Base-by-base conservation (phyloP, 2,329 filamentous ascomycete species). In the Trichoderma pleuroti region DNA sequence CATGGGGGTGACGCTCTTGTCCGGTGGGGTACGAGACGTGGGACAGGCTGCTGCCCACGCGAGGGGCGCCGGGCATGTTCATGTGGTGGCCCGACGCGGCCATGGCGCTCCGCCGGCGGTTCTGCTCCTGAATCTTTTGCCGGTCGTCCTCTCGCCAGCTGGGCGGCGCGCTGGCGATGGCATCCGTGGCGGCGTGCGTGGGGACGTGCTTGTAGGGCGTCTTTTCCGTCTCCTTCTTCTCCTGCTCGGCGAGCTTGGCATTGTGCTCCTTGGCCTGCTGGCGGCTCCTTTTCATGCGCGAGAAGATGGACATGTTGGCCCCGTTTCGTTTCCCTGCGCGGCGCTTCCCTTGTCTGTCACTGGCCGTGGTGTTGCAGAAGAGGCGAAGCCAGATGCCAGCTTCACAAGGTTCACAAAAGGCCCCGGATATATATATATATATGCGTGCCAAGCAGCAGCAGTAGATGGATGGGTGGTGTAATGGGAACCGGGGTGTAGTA, bases 111-210 rank as follows among this genome's bases (percentile, higher is more conserved):
- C 86, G 81, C 71, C 82, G 81, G 68, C 81, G 81, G 77, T 87
- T 86, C 74, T 85, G 80, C 74, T 86, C 85, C 71, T 84, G 77
- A 66, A 88, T 86, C 72, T 78, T 83, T 28, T 78, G 75, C 56
- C 82, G 80, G 73, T 88, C 86, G 14, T 82, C 80, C 9, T 77
- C 75, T 63, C 83, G 84, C 83, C 84, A 88, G 73, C 81, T 84
- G 1, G 84, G 81, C 11, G 87, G 87, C 4, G 86, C 86, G 34
- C 84, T 85, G 26, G 83, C 81, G 56, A 90, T 79, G 56, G 88
- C 87, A 78, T 91, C 88, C 14, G 82, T 77, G 59, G 86, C 87
- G 32, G 88, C 88, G 76, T 91, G 89, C 16, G 82, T 89, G n/a
- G 88, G 87, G 24, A 88, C 79, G 76, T 91, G 88, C 66, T 81